These are phyloP conservation scores for Daldinia sp. DNA, from an alignment of 2,329 filamentous ascomycete species.

Conservation along the genomic window DNA sequence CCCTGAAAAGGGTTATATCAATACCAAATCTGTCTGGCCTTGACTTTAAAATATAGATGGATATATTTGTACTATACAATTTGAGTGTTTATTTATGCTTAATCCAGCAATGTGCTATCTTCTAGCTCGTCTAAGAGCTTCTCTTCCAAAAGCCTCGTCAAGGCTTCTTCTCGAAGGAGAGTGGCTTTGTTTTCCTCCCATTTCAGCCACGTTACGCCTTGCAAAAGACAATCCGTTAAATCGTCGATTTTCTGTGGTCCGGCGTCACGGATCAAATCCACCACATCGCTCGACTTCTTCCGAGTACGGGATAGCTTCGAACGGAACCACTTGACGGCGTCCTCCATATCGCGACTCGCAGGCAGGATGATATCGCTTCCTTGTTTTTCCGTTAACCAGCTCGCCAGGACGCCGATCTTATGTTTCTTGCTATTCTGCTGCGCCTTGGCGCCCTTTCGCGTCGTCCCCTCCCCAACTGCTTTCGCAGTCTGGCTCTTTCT, in stretches of 20 bases:
- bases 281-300: conserved; percentile 40
- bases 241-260: conserved; percentile 78
- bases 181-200: conserved; percentile 74
- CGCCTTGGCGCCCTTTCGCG: conserved; percentile 54
- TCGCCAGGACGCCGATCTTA: conserved; percentile 72
- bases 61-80: conserved; percentile 39
- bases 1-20: conserved; percentile 14
- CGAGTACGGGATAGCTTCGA: conserved; percentile 38
- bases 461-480: background rate
- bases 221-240: conserved; percentile 81
- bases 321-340: conserved; percentile 33
- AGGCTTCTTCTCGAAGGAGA: conserved; percentile 50
- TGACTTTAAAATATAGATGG: conserved; percentile 29
- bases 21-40: conserved; percentile 10
- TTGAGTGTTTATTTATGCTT: conserved; percentile 30
- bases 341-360: conserved; percentile 23
- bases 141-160: conserved; percentile 35
- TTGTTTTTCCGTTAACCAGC: conserved; percentile 60
- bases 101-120: conserved; percentile 17
- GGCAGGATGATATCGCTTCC: conserved; percentile 36
- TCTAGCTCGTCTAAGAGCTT: conserved; percentile 27
- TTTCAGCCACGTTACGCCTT: conserved; percentile 80
- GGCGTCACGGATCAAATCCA: conserved; percentile 48
- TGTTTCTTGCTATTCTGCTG: conserved; percentile 63
- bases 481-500: background rate